Base-by-base conservation (phyloP, 371 early-diverging fungal genomes). In the Batrachochytrium dendrobatidis region DNA sequence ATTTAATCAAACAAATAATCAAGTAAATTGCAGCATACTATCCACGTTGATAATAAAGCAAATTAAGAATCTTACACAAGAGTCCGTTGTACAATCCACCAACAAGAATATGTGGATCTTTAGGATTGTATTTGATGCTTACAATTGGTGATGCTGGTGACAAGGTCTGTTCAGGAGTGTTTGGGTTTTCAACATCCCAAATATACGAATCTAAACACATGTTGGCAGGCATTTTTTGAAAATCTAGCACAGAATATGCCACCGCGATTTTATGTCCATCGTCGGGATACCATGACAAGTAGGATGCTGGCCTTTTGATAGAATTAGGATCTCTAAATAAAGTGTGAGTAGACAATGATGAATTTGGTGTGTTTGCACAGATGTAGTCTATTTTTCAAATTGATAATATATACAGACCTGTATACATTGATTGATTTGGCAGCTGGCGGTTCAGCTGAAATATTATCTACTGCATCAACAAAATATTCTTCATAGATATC, bases 401-500 rank as follows among this genome's bases (percentile, higher is more conserved):
- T n/a, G n/a, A 20, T 35, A 44, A 59, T 12, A 22, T 0, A 29
- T 25, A 8, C 61, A 1, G 53, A 77, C 76, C 76, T 54, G 63
- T 75, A 81, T 1, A 79, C 78, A 52, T 79, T 79, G 54, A 76
- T 56, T 0, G 72, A 71, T 62, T 79, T 77, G 5, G 76, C 75
- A 15, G 64, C 67, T 10, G 80, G 78, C 6, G 71, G 63, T 15
- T 75, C 79, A 15, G 67, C 64, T 5, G 60, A 32, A 1, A 70
- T 59, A 10, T 67, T 65, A 45, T 79, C 79, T 3, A 70, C 61
- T 24, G 59, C 61, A 20, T 72, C 75, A 15, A 65, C 51, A 53
- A 81, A 81, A 55, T 81, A 79, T 55, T 81, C 80, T 62, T 78
- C 73, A 60, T 81, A 81, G 54, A 81, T 80, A 57, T 81, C 80